Evolutionary conservation across 345 rosid species (phyloP), one percentile per base, ranked within the genome.

Genomic region (Eucalyptus cladocalyx): DNA sequence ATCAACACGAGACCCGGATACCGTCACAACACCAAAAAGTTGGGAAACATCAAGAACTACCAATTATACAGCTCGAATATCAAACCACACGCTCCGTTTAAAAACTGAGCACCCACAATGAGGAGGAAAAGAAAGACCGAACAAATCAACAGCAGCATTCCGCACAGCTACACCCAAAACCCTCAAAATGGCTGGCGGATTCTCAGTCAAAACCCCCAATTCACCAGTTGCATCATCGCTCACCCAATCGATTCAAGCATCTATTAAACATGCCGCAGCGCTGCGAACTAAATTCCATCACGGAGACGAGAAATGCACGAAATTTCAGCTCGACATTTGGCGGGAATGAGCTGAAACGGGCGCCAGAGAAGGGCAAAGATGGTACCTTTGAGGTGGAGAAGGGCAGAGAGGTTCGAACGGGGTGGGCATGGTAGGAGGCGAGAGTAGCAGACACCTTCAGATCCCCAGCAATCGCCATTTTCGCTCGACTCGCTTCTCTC

Each of bases 391-490:
- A 91, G 90, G 95, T 89, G 88, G 96, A 90, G 90, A 94, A 89
- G 90, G 96, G 91, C 28, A 93, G 89, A 10, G 94, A 90, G 89
- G 93, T 89, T 47, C 93, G 94, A 88, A 88, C 89, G 42, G 94
- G 94, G 83, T 88, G 94, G 24, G 90, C 14, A 87, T 67, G 93
- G 92, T 92, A 93, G 65, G 97, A 90, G 30, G 94, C 95, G 85
- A 95, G 88, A 11, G 94, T 92, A 16, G 98, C 95, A 50, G 97
- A 94, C 90, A 96, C 93, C 91, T 94, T 95, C 87, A 97, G 93
- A 93, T 94, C 94, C 90, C 96, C 98, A 49, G 93, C 91, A 53
- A 94, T 93, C 87, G 96, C 94, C 97, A 95, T 95, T 92, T 80
- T 58, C 87, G 43, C 87, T 89, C 49, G 90, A 76, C 47, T 58